Percentiles rank a stretch among this genome's conserved stretches.
These are phyloP conservation scores for Fusarium sp. DNA, from an alignment of 2,329 filamentous ascomycete genomes.

Conservation along the genomic window DNA sequence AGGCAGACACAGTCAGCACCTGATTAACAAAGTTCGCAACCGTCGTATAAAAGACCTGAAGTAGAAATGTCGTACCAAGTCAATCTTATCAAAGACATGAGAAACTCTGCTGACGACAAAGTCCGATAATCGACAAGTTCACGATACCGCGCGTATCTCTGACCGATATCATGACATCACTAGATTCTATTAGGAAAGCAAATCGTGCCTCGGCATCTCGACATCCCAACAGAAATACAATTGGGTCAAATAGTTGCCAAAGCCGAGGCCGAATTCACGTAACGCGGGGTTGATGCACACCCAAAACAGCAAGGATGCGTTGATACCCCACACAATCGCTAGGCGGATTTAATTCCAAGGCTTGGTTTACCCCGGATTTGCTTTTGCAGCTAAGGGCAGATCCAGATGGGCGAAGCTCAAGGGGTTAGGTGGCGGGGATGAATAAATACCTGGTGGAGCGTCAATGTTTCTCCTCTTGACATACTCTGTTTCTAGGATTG, in stretches of 20 bases:
- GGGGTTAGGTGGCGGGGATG: background rate
- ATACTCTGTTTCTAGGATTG: background rate
- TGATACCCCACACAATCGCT: slow-evolving; percentile 16
- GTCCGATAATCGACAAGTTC: background rate
- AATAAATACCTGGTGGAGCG: slow-evolving; percentile 8
- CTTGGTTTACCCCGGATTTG: slow-evolving; percentile 19
- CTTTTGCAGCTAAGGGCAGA: background rate
- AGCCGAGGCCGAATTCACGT: slow-evolving; percentile 16
- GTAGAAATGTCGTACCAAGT: background rate
- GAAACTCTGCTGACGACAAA: background rate
- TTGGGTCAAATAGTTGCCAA: background rate
- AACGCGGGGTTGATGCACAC: slow-evolving; percentile 28
- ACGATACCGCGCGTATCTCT: background rate
- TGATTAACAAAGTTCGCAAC: background rate
- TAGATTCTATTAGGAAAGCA: slow-evolving; percentile 2
- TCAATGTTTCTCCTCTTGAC: background rate
- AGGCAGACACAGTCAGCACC: background rate
- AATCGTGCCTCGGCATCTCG: slow-evolving; percentile 21
- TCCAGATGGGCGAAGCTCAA: background rate
- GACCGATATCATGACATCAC: background rate
- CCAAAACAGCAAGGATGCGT: slow-evolving; percentile 28
- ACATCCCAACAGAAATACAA: background rate
- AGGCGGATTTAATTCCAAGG: background rate
- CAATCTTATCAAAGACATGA: background rate
- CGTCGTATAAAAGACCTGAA: background rate